Conservation (phyloP, 306 rosid genomes). For the Spatholobus suberectus region DNA sequence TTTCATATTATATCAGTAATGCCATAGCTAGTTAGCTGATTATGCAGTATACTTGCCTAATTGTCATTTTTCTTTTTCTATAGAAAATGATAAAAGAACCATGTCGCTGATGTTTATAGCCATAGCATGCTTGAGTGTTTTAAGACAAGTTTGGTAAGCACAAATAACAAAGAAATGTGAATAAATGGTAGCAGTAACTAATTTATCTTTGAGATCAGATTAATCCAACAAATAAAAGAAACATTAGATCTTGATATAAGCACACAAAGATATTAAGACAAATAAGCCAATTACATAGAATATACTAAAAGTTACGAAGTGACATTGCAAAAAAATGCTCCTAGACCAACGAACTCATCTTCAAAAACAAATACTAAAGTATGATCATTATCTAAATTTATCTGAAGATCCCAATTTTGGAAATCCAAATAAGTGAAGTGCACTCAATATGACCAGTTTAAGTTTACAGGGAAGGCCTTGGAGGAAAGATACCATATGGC, state of each 20-base stretch:
- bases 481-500: not conserved
- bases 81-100: not conserved
- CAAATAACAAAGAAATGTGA: not conserved
- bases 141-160: not conserved
- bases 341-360: not conserved
- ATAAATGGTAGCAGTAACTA: not conserved
- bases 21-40: not conserved
- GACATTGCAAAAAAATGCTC: not conserved
- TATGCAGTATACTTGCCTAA: not conserved
- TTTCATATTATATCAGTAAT: not conserved
- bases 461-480: not conserved
- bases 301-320: not conserved
- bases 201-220: not conserved
- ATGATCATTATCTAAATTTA: not conserved
- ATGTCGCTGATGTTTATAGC: not conserved
- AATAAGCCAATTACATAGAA: too few relatives aligned
- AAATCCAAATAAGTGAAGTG: not conserved
- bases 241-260: not conserved
- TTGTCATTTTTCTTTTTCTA: not conserved
- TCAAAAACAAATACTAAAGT: not conserved
- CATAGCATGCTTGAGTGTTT: not conserved
- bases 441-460: not conserved
- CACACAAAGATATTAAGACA: not conserved
- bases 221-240: not conserved
- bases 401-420: not conserved